These are phyloP conservation scores for Plasmodium inui DNA, from an alignment of 169 alveolate genomes.

Conservation along the genomic window DNA sequence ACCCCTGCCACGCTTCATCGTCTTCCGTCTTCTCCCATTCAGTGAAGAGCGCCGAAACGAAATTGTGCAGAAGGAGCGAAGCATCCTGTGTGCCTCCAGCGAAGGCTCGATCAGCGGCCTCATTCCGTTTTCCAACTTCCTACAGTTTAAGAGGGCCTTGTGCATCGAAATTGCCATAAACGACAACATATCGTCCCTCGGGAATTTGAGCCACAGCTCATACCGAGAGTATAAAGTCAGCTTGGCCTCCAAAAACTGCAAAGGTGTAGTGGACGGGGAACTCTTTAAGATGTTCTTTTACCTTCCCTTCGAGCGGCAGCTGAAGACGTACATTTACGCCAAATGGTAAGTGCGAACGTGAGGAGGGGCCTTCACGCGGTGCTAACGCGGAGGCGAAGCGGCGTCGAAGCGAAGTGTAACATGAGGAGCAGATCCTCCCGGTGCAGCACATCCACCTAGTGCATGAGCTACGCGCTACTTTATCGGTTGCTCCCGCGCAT, in stretches of 20 bases:
- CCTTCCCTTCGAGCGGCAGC: constrained; percentile 59
- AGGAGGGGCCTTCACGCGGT: neutral
- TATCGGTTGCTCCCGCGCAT: neutral
- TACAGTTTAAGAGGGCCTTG: constrained; percentile 44
- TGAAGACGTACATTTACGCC: constrained; percentile 39
- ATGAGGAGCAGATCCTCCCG: neutral
- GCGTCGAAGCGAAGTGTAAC: neutral
- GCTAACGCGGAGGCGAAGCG: neutral
- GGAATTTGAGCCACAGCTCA: constrained; percentile 35
- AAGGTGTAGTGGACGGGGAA: constrained; percentile 63
- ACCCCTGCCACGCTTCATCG: neutral
- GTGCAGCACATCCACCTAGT: neutral
- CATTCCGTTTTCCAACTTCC: constrained; percentile 43
- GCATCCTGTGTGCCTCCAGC: constrained; percentile 64
- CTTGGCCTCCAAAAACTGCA: constrained; percentile 19
- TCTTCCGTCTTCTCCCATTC: neutral
- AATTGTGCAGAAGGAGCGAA: constrained; percentile 17
- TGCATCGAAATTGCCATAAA: constrained; percentile 61
- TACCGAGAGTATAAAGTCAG: constrained; percentile 29
- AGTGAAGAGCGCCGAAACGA: constrained; percentile 20
- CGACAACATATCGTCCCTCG: constrained; percentile 38
- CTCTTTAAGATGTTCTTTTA: constrained; percentile 46
- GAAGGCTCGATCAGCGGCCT: constrained; percentile 62
- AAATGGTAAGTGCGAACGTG: constrained; percentile 23
- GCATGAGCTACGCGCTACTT: neutral